These are phyloP conservation scores for Panicum virgatum DNA, from an alignment of 202 grass and related monocot species.

Conservation along the genomic window DNA sequence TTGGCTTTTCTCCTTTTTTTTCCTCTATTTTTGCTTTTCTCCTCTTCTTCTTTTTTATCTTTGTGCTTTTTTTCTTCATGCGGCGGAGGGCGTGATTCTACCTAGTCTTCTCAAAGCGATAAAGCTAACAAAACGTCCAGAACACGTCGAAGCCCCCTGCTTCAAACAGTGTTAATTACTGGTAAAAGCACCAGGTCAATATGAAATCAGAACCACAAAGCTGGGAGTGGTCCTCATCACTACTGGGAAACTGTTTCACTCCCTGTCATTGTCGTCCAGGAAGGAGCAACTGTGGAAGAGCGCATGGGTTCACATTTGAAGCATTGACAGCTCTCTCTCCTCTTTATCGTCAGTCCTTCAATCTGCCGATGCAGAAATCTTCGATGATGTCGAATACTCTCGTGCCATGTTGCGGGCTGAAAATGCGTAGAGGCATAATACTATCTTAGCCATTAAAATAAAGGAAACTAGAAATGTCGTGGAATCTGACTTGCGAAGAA, in stretches of 20 bases:
- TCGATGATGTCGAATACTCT: conserved; percentile 91
- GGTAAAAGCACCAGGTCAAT: conserved; percentile 39
- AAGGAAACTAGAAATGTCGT: background rate
- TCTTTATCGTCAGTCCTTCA: conserved; percentile 47
- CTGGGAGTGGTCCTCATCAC: conserved; percentile 22
- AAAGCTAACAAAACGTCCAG: conserved; percentile 27
- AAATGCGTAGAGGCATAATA: conserved; percentile 34
- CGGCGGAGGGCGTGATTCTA: too few relatives aligned
- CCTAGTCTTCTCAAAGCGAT: conserved; percentile 28
- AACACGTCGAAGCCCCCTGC: conserved; percentile 20
- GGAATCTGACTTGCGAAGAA: conserved; percentile 13
- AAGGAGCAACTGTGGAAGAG: background rate
- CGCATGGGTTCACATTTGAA: conserved; percentile 41
- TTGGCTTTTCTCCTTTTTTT: too few relatives aligned
- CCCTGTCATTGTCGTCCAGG: conserved; percentile 29
- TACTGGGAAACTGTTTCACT: background rate
- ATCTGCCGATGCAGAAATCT: conserved; percentile 81
- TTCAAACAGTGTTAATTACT: conserved; percentile 32
- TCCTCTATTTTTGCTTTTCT: too few relatives aligned
- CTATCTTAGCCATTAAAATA: background rate
- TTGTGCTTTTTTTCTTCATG: too few relatives aligned
- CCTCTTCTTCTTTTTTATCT: too few relatives aligned
- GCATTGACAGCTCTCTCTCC: background rate
- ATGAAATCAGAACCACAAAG: conserved; percentile 45
- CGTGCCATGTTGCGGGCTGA: conserved; percentile 76